phyloP scores from a whole-genome alignment of 106 monocot genomes.

The Phalaenopsis aphrodite region DNA sequence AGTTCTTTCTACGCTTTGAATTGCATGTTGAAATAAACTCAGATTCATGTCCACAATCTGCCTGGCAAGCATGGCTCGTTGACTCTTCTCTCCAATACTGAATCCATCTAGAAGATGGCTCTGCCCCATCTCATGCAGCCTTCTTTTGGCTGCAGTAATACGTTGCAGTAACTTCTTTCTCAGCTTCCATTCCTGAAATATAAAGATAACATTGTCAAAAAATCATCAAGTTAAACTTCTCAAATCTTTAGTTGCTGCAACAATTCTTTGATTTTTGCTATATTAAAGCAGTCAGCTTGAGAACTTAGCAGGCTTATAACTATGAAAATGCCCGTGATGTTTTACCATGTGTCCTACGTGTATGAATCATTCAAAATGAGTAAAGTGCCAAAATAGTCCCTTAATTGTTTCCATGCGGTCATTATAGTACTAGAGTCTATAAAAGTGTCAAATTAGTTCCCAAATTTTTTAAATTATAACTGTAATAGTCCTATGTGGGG shows the following conservation, averaged over 20 bases:
- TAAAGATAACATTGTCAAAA: slow-evolving; percentile 1
- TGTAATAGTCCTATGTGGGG: too few relatives aligned
- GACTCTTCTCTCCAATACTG: neutral
- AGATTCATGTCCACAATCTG: slow-evolving; percentile 5
- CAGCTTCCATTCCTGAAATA: slow-evolving; percentile 10
- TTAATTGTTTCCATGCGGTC: too few relatives aligned
- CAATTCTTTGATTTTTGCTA: neutral
- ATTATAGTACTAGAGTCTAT: too few relatives aligned
- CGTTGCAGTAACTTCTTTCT: slow-evolving; percentile 4
- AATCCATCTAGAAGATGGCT: slow-evolving; percentile 9
- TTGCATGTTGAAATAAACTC: slow-evolving; percentile 6
- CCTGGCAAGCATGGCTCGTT: slow-evolving; percentile 1
- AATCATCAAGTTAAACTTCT: neutral
- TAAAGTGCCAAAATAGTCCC: too few relatives aligned
- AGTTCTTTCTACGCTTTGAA: neutral
- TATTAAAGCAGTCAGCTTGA: neutral
- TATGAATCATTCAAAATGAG: neutral
- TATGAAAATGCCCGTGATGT: too few relatives aligned
- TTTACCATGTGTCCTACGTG: neutral
- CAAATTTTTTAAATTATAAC: too few relatives aligned
- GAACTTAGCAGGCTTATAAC: neutral
- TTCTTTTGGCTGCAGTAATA: neutral
- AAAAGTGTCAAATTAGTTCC: too few relatives aligned
- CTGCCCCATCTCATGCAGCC: slow-evolving; percentile 7
- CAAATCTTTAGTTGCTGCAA: neutral